Percentiles rank a stretch among this genome's conserved stretches.
These are phyloP conservation scores for Verticillium longisporum DNA, from an alignment of 2,329 filamentous ascomycete genomes.

Conservation along the genomic window DNA sequence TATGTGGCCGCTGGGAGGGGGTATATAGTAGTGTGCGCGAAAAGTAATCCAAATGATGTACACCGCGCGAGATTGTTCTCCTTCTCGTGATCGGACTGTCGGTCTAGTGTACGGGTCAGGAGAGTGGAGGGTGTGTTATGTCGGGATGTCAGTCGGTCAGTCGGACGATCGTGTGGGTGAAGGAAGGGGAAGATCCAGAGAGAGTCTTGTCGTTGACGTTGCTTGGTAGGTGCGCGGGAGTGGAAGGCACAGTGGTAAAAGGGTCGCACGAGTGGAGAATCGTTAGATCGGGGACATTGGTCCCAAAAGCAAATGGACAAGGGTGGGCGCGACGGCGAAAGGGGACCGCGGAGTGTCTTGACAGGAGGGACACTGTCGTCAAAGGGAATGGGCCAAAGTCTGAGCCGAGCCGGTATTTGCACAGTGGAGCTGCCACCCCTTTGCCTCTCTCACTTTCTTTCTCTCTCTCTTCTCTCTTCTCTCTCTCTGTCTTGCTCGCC, in stretches of 20 bases:
- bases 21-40: neutral
- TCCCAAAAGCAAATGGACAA: neutral
- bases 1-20: neutral
- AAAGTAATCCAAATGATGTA: neutral
- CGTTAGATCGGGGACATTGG: constrained; percentile 1
- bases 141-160: neutral
- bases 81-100: neutral
- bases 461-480: too few species aligned
- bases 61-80: neutral
- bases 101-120: neutral
- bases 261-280: constrained; percentile 1
- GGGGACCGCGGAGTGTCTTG: neutral
- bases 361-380: neutral
- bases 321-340: neutral
- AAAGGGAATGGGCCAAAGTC: neutral
- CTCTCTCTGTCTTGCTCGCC: neutral
- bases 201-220: neutral
- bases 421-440: neutral
- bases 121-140: neutral
- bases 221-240: neutral
- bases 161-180: neutral
- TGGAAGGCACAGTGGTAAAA: neutral
- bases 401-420: neutral
- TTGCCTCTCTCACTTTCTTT: too few species aligned
- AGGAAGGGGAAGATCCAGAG: neutral